Conservation (phyloP, 176 grass and related monocot genomes). For the Canna indica region DNA sequence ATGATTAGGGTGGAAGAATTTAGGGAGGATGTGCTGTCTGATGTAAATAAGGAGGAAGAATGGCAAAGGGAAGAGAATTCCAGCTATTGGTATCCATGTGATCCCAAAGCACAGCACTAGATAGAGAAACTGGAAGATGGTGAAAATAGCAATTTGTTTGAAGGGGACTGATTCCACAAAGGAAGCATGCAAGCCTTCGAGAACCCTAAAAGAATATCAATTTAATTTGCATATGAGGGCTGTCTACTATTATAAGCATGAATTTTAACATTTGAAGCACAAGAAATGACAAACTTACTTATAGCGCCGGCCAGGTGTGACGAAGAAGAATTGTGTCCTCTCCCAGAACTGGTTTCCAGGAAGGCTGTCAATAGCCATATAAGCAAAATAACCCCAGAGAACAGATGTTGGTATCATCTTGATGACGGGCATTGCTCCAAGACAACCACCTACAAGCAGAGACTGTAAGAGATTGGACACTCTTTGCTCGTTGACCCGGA, state of each 20-base stretch:
- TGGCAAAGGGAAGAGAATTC: conserved; percentile 72
- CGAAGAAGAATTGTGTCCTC: conserved; percentile 59
- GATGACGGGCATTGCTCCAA: conserved; percentile 80
- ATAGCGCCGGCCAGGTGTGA: conserved; percentile 50
- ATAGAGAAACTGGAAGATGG: conserved; percentile 71
- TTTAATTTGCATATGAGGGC: too few species aligned
- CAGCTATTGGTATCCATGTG: conserved; percentile 92
- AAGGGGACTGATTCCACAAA: conserved; percentile 62
- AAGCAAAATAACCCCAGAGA: conserved; percentile 96
- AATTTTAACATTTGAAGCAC: background rate
- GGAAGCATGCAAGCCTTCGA: conserved; percentile 82
- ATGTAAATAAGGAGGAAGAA: conserved; percentile 84
- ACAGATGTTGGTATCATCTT: conserved; percentile 70
- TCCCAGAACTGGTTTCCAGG: conserved; percentile 98
- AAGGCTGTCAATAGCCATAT: conserved; percentile 89
- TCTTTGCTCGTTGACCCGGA: conserved; percentile 90
- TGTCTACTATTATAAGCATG: too few species aligned
- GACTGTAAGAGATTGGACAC: conserved; percentile 80
- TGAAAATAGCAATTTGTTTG: conserved; percentile 44
- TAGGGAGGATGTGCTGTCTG: conserved; percentile 71
- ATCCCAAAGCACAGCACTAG: conserved; percentile 77
- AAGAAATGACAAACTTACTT: conserved; percentile 32
- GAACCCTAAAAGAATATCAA: conserved; percentile 64
- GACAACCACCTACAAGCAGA: conserved; percentile 56
- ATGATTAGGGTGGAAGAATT: conserved; percentile 51